Evolutionary conservation across 73 alveolate genomes (phyloP).

Genomic region (Durusdinium trenchii): DNA sequence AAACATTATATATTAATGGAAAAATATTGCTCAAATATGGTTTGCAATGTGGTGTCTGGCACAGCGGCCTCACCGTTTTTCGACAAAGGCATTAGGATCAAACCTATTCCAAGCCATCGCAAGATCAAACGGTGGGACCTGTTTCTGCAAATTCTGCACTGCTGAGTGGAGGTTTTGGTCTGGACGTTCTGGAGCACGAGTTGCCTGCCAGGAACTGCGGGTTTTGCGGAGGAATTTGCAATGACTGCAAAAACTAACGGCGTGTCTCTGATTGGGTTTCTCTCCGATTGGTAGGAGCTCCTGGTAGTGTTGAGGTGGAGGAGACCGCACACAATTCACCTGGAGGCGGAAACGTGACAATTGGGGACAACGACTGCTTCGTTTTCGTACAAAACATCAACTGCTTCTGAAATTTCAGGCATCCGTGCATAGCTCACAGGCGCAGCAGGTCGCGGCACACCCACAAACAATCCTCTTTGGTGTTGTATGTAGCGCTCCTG

Average conservation of each 20-base stretch:
- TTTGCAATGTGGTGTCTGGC: too few species aligned
- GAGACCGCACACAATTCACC: not conserved
- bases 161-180: constrained; percentile 14
- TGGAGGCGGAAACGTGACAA: not conserved
- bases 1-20: not conserved
- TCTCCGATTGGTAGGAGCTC: not conserved
- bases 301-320: not conserved
- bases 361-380: not conserved
- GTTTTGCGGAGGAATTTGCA: not conserved
- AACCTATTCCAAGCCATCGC: not conserved
- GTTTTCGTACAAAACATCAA: not conserved
- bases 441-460: not conserved
- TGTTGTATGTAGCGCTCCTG: constrained; percentile 35
- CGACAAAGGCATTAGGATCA: not conserved
- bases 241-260: not conserved
- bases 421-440: not conserved
- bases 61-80: not conserved
- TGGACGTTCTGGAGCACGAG: constrained; percentile 2
- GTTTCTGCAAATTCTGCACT: constrained; percentile 39
- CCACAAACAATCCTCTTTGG: not conserved
- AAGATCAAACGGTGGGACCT: not conserved
- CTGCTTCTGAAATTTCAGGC: too few species aligned
- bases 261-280: not conserved
- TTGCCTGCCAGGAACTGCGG: not conserved
- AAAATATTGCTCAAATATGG: not conserved